These are phyloP conservation scores for Andrographis paniculata DNA, from an alignment of 305 asterid species.

Conservation along the genomic window DNA sequence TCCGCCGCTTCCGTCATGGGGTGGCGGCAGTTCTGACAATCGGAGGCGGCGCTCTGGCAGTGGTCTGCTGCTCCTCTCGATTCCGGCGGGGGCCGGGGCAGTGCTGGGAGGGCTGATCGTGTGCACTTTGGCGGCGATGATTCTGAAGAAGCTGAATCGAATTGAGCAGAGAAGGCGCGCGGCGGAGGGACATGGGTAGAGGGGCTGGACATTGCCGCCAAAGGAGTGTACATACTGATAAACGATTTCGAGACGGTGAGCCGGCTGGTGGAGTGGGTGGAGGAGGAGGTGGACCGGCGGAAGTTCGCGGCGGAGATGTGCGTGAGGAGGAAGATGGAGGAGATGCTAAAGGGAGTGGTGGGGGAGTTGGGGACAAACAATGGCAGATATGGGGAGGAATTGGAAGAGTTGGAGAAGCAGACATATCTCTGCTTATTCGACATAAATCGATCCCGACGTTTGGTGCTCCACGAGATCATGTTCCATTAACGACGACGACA, in stretches of 20 bases:
- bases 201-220: slow-evolving; percentile 36
- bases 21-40: slow-evolving; percentile 19
- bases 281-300: slow-evolving; percentile 55
- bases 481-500: too few relatives aligned
- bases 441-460: slow-evolving; percentile 56
- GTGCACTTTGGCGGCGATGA: slow-evolving; percentile 15
- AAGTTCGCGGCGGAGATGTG: slow-evolving; percentile 36
- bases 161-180: slow-evolving; percentile 14
- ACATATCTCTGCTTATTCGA: slow-evolving; percentile 61
- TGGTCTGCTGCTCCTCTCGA: too few relatives aligned
- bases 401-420: slow-evolving; percentile 71
- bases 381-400: slow-evolving; percentile 32
- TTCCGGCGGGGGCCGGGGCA: slow-evolving; percentile 25
- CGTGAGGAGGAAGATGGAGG: slow-evolving; percentile 34
- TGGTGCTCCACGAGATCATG: too few relatives aligned
- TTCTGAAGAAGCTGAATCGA: slow-evolving; percentile 16
- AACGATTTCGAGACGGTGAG: slow-evolving; percentile 64
- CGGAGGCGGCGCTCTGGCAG: slow-evolving; percentile 28
- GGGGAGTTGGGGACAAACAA: slow-evolving; percentile 35
- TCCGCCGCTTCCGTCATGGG: slow-evolving; percentile 21
- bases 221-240: slow-evolving; percentile 53
- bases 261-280: slow-evolving; percentile 40
- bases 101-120: slow-evolving; percentile 22
- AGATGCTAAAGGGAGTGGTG: slow-evolving; percentile 43
- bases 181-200: slow-evolving; percentile 12